These are phyloP conservation scores for Eimeria necatrix DNA, from an alignment of 169 alveolate species.

Conservation along the genomic window DNA sequence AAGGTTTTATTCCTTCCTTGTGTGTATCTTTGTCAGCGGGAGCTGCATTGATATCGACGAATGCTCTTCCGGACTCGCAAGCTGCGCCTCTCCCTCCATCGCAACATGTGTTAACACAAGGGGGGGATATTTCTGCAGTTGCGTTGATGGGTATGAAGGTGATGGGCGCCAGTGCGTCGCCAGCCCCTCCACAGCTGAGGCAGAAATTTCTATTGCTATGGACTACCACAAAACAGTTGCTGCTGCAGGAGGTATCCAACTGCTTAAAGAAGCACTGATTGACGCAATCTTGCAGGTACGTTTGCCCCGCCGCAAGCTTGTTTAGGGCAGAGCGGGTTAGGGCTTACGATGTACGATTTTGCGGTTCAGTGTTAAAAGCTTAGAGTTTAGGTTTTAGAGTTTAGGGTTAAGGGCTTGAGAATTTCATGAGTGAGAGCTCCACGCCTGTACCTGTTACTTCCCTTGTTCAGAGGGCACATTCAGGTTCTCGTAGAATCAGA, in stretches of 20 bases:
- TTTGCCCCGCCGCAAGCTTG: not conserved
- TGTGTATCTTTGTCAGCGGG: not conserved
- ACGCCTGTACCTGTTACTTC: too few species aligned
- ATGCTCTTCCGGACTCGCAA: conserved; percentile 79
- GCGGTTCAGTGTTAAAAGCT: not conserved
- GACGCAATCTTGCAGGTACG: conserved; percentile 72
- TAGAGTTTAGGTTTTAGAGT: too few species aligned
- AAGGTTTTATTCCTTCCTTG: too few species aligned
- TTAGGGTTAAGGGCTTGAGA: not conserved
- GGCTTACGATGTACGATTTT: not conserved
- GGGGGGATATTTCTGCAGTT: conserved; percentile 85
- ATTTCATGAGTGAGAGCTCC: too few species aligned
- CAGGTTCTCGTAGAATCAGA: too few species aligned
- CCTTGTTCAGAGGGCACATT: too few species aligned
- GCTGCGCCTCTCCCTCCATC: conserved; percentile 82
- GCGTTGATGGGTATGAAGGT: conserved; percentile 86
- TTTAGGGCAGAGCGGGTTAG: not conserved
- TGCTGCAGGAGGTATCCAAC: conserved; percentile 58
- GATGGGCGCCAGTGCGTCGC: conserved; percentile 83
- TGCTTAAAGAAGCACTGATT: conserved; percentile 46
- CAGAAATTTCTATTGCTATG: conserved; percentile 62
- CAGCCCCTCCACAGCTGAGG: conserved; percentile 71
- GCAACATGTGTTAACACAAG: conserved; percentile 84
- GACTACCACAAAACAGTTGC: conserved; percentile 59
- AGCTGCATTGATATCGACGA: conserved; percentile 81